These are phyloP conservation scores for Solanum hybrid DNA, from an alignment of 305 asterid species.

Conservation along the genomic window DNA sequence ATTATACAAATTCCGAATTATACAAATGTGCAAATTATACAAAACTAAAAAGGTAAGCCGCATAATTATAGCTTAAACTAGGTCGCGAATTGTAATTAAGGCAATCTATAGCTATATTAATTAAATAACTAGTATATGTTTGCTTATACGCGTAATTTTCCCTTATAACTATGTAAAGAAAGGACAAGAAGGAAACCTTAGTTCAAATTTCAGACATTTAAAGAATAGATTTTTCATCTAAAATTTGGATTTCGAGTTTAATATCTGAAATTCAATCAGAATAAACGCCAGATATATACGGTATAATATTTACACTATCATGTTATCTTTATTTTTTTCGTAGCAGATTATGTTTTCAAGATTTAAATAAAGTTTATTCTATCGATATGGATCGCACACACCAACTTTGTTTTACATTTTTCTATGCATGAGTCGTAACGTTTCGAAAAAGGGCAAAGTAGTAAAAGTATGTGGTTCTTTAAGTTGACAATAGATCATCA, in stretches of 20 bases:
- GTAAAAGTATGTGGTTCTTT: neutral
- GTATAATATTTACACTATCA: too few relatives aligned
- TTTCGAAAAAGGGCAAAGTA: neutral
- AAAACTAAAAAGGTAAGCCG: too few relatives aligned
- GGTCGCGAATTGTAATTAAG: too few relatives aligned
- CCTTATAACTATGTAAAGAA: neutral
- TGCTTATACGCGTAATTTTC: too few relatives aligned
- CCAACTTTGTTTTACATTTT: neutral
- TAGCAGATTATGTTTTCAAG: neutral
- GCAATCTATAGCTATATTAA: too few relatives aligned
- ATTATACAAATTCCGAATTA: too few relatives aligned
- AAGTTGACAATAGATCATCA: neutral
- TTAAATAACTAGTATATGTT: too few relatives aligned
- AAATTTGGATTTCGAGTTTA: neutral
- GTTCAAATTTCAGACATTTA: neutral
- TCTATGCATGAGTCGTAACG: neutral
- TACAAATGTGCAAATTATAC: too few relatives aligned
- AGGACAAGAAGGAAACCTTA: neutral
- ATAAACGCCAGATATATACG: too few relatives aligned
- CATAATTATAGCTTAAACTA: too few relatives aligned
- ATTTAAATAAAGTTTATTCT: neutral
- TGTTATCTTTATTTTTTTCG: neutral
- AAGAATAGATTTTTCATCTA: neutral
- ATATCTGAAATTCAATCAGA: too few relatives aligned
- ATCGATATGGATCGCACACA: neutral